Evolutionary conservation across 1,139 yeast genomes (phyloP), one percentile per base, ranked within the genome.

Genomic region (Suhomyces bokatorum): DNA sequence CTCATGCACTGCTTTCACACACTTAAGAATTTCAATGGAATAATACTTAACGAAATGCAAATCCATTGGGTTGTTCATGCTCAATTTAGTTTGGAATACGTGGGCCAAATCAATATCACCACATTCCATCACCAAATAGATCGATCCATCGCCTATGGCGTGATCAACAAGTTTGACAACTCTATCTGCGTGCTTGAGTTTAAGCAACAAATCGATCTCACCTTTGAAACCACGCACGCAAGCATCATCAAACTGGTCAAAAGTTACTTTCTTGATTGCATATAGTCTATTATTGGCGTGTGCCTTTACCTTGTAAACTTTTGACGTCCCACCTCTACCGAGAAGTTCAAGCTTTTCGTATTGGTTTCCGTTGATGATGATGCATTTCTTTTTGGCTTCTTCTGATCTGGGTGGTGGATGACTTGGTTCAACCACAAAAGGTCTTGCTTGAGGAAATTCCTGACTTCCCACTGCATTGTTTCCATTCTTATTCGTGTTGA

Each of bases 271-370:
- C 57, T 93, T 93, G 39, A 93, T 73, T 0, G 99, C 99, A 63
- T 79, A 88, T 2, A 80, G 66, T 52, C 77, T 78, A 47, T 78
- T 78, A 43, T 74, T 76, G 4, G 73, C 62, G 2, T 64, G 44
- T 1, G 83, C 71, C 52, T 81, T 84, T 0, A 87, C 96, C 55
- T 86, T 85, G 69, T 85, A 93, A 14, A 93, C 99, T 58, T 86
- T 88, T 0, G 98, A 90, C 0, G 97, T 80, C 0, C 99, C 99
- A 29, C 99, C 99, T 57, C 86, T 77, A 12, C 99, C 99, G 14
- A 93, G 64, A 15, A 87, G 69, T 56, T 89, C 97, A 17, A 88
- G 67, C 46, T 85, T 79, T 55, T 86, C 95, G 59, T 88, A 91
- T 34, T 75, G 77, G 35, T 74, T 73, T 3, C 80, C 83, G 60